These are phyloP conservation scores for Mariannaea elegans DNA, from an alignment of 2,329 filamentous ascomycete genomes.

Conservation along the genomic window DNA sequence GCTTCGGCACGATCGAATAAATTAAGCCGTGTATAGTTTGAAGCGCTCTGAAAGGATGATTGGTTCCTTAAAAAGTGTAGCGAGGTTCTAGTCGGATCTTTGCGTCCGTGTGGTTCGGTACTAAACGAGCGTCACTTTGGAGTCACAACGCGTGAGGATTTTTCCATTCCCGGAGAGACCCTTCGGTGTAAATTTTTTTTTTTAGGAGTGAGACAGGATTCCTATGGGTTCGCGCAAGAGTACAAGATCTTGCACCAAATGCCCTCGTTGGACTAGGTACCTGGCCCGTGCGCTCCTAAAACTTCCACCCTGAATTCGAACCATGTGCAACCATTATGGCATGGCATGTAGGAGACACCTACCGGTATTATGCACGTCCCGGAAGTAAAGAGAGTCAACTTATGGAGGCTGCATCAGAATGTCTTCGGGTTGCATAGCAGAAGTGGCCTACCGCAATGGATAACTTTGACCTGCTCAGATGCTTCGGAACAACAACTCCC, in stretches of 20 bases:
- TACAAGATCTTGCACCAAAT: neutral
- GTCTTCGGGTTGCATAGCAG: neutral
- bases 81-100: neutral
- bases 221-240: too few species aligned
- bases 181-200: slow-evolving; percentile 4
- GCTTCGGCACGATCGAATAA: too few species aligned
- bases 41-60: neutral
- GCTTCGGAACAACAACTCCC: slow-evolving; percentile 8
- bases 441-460: neutral
- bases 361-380: neutral
- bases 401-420: neutral
- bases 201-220: too few species aligned
- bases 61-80: neutral
- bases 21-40: too few species aligned
- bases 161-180: slow-evolving; percentile 10
- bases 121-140: slow-evolving; percentile 11
- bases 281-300: slow-evolving; percentile 4
- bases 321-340: too few species aligned
- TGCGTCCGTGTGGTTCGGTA: neutral
- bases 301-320: neutral
- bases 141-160: slow-evolving; percentile 8
- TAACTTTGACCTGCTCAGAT: too few species aligned
- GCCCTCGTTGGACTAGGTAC: neutral
- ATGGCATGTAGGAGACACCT: neutral
- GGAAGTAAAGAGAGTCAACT: neutral